A percentile compares a stretch with the other conserved stretches of the same genome.
These are phyloP conservation scores for Chaetomium olivaceum DNA, from an alignment of 2,329 filamentous ascomycete species.

Conservation along the genomic window DNA sequence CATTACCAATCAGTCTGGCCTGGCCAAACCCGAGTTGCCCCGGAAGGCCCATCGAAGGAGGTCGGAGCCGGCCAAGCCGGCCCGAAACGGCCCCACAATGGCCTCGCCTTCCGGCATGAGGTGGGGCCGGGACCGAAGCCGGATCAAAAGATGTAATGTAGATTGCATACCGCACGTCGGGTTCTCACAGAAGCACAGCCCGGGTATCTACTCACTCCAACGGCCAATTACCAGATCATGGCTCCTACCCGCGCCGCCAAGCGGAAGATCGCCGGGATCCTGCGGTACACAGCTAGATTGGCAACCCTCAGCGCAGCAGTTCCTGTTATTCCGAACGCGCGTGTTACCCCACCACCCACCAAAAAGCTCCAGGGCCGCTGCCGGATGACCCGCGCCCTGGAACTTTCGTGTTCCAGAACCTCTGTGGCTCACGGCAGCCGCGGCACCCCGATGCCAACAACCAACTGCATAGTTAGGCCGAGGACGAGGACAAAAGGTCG, in stretches of 20 bases:
- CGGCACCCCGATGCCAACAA: not conserved
- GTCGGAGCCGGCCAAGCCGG: not conserved
- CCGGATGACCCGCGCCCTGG: not conserved
- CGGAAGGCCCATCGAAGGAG: not conserved
- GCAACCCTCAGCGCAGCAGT: not conserved
- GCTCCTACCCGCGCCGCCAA: not conserved
- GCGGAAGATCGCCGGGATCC: not conserved
- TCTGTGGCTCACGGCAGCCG: not conserved
- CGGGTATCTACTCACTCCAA: not conserved
- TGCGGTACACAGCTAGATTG: not conserved
- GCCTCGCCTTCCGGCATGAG: not conserved
- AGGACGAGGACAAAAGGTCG: not conserved
- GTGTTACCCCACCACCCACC: not conserved
- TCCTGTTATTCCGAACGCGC: not conserved
- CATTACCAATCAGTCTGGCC: not conserved
- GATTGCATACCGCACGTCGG: not conserved
- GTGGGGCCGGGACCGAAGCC: not conserved
- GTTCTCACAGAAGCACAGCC: not conserved
- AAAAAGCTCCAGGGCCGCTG: not conserved
- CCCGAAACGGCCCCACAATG: not conserved
- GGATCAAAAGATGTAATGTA: not conserved
- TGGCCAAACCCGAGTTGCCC: not conserved
- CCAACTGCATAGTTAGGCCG: not conserved
- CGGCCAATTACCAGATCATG: not conserved
- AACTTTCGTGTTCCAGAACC: no score